A percentile compares a stretch with the other conserved stretches of the same genome.
Conservation (phyloP, 2,329 filamentous ascomycete species). For the Mariannaea sp. region DNA sequence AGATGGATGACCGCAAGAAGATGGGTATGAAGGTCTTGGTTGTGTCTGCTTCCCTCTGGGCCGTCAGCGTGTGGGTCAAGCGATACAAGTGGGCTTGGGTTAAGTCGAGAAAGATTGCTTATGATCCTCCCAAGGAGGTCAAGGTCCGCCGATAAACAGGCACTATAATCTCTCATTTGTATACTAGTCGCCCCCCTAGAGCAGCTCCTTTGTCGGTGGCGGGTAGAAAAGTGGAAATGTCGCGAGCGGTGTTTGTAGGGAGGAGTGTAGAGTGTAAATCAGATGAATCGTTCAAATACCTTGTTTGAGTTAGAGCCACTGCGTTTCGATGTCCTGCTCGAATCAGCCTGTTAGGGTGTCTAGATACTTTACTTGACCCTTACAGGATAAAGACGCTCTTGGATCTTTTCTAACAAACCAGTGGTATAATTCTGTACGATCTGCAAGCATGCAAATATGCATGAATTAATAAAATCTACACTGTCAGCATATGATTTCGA, state of each 20-base stretch:
- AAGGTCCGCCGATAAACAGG: conserved; percentile 54
- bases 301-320: conserved; percentile 32
- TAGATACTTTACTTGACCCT: background rate
- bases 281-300: conserved; percentile 52
- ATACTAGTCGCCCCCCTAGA: conserved; percentile 51
- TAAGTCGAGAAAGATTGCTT: conserved; percentile 93
- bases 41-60: conserved; percentile 77
- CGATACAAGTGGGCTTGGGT: conserved; percentile 98
- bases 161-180: conserved; percentile 43
- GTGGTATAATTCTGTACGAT: too few relatives aligned
- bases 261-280: conserved; percentile 56
- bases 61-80: conserved; percentile 96
- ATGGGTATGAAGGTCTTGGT: conserved; percentile 98
- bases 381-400: too few relatives aligned
- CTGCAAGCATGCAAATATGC: too few relatives aligned
- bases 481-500: too few relatives aligned
- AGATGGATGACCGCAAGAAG: conserved; percentile 99
- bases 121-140: conserved; percentile 72
- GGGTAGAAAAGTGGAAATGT: conserved; percentile 44
- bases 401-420: too few relatives aligned
- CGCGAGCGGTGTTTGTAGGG: conserved; percentile 40
- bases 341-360: too few relatives aligned
- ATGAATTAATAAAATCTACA: too few relatives aligned
- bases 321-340: background rate
- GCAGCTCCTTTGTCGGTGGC: conserved; percentile 51